Evolutionary conservation across 164 flowering plant genomes (phyloP).

Genomic region (Kingdonia uniflora): DNA sequence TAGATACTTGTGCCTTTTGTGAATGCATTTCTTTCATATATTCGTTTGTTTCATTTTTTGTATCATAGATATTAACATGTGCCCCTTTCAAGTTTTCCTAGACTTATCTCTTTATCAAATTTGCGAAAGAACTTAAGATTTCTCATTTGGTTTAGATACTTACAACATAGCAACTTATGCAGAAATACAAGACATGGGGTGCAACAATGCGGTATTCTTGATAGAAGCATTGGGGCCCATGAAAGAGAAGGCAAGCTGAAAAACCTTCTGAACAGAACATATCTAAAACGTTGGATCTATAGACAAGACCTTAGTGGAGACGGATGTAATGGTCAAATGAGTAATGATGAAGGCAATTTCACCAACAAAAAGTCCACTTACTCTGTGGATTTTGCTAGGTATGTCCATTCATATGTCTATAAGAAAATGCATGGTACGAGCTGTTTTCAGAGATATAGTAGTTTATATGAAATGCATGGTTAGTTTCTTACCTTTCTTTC

Average conservation of each 20-base stretch:
- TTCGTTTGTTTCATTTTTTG: too few relatives aligned
- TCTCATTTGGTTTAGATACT: too few relatives aligned
- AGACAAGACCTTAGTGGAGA: conserved; percentile 25
- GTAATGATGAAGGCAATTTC: conserved; percentile 21
- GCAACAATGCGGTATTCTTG: conserved; percentile 24
- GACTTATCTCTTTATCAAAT: too few relatives aligned
- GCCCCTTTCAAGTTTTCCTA: too few relatives aligned
- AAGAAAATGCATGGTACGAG: too few relatives aligned
- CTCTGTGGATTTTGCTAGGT: conserved; percentile 77
- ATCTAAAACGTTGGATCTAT: conserved; percentile 62
- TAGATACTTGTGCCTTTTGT: too few relatives aligned
- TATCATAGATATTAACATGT: too few relatives aligned
- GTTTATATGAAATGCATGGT: too few relatives aligned
- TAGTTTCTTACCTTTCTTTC: too few relatives aligned
- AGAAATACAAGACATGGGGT: conserved; percentile 40
- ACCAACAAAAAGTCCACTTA: conserved; percentile 21
- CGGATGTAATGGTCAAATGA: conserved; percentile 21
- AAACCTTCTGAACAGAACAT: conserved; percentile 60
- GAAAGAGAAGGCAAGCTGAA: conserved; percentile 64
- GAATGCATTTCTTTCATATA: too few relatives aligned
- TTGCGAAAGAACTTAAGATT: too few relatives aligned
- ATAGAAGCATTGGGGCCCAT: conserved; percentile 17
- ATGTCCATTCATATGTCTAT: conserved; percentile 2
- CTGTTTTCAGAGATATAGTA: too few relatives aligned
- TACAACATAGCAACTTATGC: conserved; percentile 10